A percentile compares a stretch with the other conserved stretches of the same genome.
Evolutionary conservation across 306 rosid genomes (phyloP).

Genomic region (Oxytropis ochrocephala): DNA sequence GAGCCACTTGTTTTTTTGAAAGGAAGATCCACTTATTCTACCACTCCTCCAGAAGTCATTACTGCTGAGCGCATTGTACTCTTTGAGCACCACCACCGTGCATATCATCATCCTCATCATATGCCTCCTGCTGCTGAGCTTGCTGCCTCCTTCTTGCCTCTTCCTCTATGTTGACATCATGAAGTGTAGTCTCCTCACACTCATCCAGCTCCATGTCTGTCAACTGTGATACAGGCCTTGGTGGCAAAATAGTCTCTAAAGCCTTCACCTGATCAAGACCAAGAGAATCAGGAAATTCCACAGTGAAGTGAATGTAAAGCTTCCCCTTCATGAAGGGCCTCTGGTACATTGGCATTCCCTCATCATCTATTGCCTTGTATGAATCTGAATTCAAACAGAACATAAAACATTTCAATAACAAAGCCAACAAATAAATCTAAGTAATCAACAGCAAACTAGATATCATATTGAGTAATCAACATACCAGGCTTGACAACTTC

Average conservation of each 20-base stretch:
- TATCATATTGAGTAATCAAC: background rate
- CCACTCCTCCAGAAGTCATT: background rate
- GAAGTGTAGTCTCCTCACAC: constrained; percentile 84
- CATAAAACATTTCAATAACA: background rate
- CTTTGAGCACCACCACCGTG: constrained; percentile 86
- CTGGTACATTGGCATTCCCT: constrained; percentile 87
- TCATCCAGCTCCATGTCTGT: constrained; percentile 86
- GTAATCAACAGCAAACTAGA: background rate
- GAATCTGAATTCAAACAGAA: constrained; percentile 17
- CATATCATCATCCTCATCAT: constrained; percentile 75
- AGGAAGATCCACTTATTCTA: background rate
- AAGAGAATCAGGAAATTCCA: constrained; percentile 73
- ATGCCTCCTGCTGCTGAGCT: constrained; percentile 62
- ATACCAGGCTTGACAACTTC: constrained; percentile 70
- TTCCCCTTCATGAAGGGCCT: constrained; percentile 89
- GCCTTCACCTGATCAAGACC: constrained; percentile 50
- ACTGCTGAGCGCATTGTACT: constrained; percentile 93
- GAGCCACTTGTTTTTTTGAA: background rate
- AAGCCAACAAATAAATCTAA: background rate
- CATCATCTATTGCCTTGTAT: constrained; percentile 70
- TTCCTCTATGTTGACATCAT: constrained; percentile 78
- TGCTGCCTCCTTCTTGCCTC: constrained; percentile 71
- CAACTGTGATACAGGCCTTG: constrained; percentile 42
- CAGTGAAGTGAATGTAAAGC: constrained; percentile 71
- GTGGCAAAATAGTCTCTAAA: constrained; percentile 49